These are phyloP conservation scores for Thelephora ganbajun DNA, from an alignment of 768 basidiomycete genomes.

Conservation along the genomic window DNA sequence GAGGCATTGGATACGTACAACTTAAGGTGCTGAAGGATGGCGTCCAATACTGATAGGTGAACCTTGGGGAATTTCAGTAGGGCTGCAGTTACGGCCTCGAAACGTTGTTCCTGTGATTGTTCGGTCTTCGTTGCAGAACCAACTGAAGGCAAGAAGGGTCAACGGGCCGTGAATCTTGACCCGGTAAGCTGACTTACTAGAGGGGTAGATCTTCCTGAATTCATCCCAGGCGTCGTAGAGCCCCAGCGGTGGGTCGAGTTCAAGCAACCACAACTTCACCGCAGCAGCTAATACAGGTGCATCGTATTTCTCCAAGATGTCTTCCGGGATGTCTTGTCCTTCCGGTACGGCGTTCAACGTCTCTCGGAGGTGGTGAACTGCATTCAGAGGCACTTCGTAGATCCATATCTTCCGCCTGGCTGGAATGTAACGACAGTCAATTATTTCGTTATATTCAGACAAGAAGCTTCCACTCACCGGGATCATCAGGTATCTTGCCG, in stretches of 20 bases:
- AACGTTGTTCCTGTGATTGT: constrained; percentile 39
- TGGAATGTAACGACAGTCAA: constrained; percentile 12
- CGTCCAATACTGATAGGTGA: constrained; percentile 70
- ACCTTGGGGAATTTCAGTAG: constrained; percentile 64
- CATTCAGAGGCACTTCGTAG: constrained; percentile 79
- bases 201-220: constrained; percentile 74
- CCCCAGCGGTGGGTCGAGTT: constrained; percentile 76
- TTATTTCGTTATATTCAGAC: neutral
- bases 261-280: constrained; percentile 84
- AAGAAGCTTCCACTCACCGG: constrained; percentile 28
- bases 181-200: constrained; percentile 20
- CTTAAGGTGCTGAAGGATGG: constrained; percentile 63
- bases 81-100: constrained; percentile 45
- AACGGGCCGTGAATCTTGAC: neutral
- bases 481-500: constrained; percentile 40
- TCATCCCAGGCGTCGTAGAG: constrained; percentile 91
- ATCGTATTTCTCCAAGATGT: constrained; percentile 64
- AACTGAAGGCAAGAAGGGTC: constrained; percentile 19
- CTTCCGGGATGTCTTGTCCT: constrained; percentile 30
- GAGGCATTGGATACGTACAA: constrained; percentile 27
- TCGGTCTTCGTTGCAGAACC: constrained; percentile 33
- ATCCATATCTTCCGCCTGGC: constrained; percentile 90
- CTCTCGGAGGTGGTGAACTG: constrained; percentile 78
- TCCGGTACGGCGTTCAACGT: constrained; percentile 61
- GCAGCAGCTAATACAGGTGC: constrained; percentile 75